These are phyloP conservation scores for Daldinia sp. DNA, from an alignment of 2,329 filamentous ascomycete genomes.

Conservation along the genomic window DNA sequence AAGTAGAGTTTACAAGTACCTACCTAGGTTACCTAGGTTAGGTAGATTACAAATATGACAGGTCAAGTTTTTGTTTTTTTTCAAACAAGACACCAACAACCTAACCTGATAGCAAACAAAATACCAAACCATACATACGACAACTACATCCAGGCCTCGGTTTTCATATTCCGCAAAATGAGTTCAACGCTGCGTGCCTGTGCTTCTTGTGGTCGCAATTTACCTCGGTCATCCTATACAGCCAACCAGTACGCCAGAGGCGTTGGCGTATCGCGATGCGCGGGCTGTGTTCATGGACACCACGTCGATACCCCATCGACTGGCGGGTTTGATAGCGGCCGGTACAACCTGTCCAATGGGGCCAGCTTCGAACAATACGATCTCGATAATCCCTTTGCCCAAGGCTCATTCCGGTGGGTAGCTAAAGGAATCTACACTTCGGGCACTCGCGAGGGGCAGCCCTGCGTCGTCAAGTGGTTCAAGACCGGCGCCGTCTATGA, in stretches of 20 bases:
- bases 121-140: too few relatives aligned
- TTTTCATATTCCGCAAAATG: neutral
- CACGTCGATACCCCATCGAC: slow-evolving; percentile 22
- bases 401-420: slow-evolving; percentile 44
- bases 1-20: too few relatives aligned
- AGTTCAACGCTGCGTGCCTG: slow-evolving; percentile 27
- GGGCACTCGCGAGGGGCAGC: slow-evolving; percentile 45
- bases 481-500: slow-evolving; percentile 49
- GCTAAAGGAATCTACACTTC: slow-evolving; percentile 44
- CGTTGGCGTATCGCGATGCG: slow-evolving; percentile 39
- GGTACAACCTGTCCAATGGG: slow-evolving; percentile 37
- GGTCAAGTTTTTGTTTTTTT: neutral
- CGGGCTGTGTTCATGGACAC: slow-evolving; percentile 35
- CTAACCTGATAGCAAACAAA: neutral
- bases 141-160: neutral
- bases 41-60: neutral
- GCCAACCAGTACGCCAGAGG: slow-evolving; percentile 40
- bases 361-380: neutral
- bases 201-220: slow-evolving; percentile 38
- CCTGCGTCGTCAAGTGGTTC: slow-evolving; percentile 51
- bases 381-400: slow-evolving; percentile 38
- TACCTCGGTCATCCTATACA: slow-evolving; percentile 43
- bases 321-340: slow-evolving; percentile 35
- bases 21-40: too few relatives aligned
- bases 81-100: too few relatives aligned